Percentiles rank a stretch among this genome's conserved stretches.
phyloP scores from a whole-genome alignment of 768 basidiomycete genomes.

The Hydnomerulius pinastri region DNA sequence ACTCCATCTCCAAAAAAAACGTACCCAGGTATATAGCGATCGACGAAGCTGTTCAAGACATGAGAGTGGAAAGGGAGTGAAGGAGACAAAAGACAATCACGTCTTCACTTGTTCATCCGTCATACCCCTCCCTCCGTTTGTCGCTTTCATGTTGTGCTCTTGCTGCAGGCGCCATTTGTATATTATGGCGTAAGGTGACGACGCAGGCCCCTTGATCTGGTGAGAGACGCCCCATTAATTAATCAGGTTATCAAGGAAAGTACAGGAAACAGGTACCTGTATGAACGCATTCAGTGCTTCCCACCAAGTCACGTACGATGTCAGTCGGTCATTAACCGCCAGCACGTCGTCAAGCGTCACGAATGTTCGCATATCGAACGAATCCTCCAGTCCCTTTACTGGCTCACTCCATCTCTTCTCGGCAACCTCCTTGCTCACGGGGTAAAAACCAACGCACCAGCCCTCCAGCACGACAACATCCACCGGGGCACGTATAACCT shows the following conservation, averaged over 20 bases:
- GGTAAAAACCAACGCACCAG: constrained; percentile 91
- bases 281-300: constrained; percentile 69
- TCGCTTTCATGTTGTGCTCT: constrained; percentile 85
- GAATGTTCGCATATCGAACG: constrained; percentile 38
- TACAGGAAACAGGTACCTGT: constrained; percentile 51
- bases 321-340: constrained; percentile 63
- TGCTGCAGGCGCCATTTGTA: constrained; percentile 91
- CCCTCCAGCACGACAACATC: constrained; percentile 94
- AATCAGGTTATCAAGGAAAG: constrained; percentile 5
- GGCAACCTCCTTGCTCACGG: constrained; percentile 53
- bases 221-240: background rate
- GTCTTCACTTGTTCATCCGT: constrained; percentile 72
- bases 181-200: constrained; percentile 50
- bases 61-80: background rate
- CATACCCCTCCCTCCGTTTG: constrained; percentile 89
- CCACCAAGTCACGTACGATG: constrained; percentile 69
- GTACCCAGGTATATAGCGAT: constrained; percentile 93
- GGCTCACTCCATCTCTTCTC: constrained; percentile 50
- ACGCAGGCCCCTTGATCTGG: constrained; percentile 41
- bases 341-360: constrained; percentile 54
- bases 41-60: constrained; percentile 63
- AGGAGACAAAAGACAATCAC: constrained; percentile 29
- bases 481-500: constrained; percentile 48
- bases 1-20: constrained; percentile 79
- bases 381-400: constrained; percentile 25